Percentiles rank a stretch among this genome's conserved stretches.
Conservation (phyloP, 208 protist genomes). For the Tritrichomonas foetus region DNA sequence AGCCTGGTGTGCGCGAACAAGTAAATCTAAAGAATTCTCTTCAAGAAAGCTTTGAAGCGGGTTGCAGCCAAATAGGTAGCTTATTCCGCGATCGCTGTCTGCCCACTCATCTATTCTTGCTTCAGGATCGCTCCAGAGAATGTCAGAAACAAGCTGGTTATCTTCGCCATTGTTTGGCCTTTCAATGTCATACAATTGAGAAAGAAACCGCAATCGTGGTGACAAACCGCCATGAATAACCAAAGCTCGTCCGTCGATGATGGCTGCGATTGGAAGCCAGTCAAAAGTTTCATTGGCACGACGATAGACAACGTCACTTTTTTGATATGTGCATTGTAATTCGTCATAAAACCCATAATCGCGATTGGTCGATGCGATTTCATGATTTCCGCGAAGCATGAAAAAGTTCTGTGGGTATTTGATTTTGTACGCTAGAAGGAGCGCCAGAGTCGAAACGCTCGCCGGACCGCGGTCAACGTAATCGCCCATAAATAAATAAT, state of each 20-base stretch:
- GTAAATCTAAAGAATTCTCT: conserved; percentile 82
- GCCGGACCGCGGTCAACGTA: conserved; percentile 9
- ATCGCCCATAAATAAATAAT: conserved; percentile 40
- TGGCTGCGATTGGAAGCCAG: conserved; percentile 91
- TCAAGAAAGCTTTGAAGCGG: conserved; percentile 92
- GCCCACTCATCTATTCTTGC: conserved; percentile 82
- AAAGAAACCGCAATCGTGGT: conserved; percentile 49
- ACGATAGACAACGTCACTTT: conserved; percentile 96
- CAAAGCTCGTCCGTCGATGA: conserved; percentile 98
- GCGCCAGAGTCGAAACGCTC: neutral
- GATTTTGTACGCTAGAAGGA: conserved; percentile 17
- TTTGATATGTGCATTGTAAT: conserved; percentile 88
- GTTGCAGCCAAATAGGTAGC: conserved; percentile 92
- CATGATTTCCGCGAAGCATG: conserved; percentile 94
- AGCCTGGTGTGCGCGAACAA: conserved; percentile 11
- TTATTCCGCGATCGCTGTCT: conserved; percentile 94
- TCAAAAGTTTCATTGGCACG: conserved; percentile 97
- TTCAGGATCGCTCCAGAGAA: conserved; percentile 98
- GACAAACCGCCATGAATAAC: conserved; percentile 74
- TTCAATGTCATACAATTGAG: conserved; percentile 85
- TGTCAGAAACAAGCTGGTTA: conserved; percentile 92
- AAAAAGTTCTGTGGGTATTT: conserved; percentile 77
- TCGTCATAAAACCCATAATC: conserved; percentile 88
- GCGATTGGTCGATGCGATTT: conserved; percentile 87
- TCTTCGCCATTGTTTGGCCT: conserved; percentile 97